Percentiles rank a stretch among this genome's conserved stretches.
Conservation (phyloP, 441 rosid species). For the Croton setiger region DNA sequence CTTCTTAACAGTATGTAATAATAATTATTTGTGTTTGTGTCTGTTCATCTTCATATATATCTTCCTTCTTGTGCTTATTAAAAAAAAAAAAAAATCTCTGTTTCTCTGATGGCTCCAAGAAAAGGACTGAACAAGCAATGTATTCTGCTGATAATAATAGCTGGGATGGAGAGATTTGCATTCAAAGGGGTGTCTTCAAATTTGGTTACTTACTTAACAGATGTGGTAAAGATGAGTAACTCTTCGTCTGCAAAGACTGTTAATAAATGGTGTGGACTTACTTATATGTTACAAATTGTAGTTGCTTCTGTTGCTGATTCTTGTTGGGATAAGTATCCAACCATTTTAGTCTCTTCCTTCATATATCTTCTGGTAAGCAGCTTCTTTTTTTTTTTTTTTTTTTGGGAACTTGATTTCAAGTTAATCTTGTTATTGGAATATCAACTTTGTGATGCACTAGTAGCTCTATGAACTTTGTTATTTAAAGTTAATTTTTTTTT, state of each 20-base stretch:
- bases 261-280: slow-evolving; percentile 86
- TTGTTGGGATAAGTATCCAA: slow-evolving; percentile 71
- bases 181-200: slow-evolving; percentile 96
- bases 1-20: too few species aligned
- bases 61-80: too few species aligned
- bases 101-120: slow-evolving; percentile 33
- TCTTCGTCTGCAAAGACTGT: slow-evolving; percentile 90
- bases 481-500: too few species aligned
- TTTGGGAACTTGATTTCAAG: neutral
- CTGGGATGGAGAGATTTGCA: slow-evolving; percentile 91
- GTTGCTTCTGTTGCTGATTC: slow-evolving; percentile 81
- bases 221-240: slow-evolving; percentile 72
- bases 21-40: too few species aligned
- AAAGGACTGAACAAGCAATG: slow-evolving; percentile 66
- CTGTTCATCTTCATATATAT: too few species aligned
- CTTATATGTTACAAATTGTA: slow-evolving; percentile 76
- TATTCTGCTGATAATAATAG: slow-evolving; percentile 73
- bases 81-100: too few species aligned
- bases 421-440: too few species aligned
- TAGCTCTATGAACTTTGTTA: too few species aligned
- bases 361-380: slow-evolving; percentile 63
- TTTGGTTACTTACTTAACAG: slow-evolving; percentile 86
- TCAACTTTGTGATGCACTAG: too few species aligned
- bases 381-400: neutral
- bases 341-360: slow-evolving; percentile 65